These are phyloP conservation scores for Arctium minus DNA, from an alignment of 129 eudicot species.

Conservation along the genomic window DNA sequence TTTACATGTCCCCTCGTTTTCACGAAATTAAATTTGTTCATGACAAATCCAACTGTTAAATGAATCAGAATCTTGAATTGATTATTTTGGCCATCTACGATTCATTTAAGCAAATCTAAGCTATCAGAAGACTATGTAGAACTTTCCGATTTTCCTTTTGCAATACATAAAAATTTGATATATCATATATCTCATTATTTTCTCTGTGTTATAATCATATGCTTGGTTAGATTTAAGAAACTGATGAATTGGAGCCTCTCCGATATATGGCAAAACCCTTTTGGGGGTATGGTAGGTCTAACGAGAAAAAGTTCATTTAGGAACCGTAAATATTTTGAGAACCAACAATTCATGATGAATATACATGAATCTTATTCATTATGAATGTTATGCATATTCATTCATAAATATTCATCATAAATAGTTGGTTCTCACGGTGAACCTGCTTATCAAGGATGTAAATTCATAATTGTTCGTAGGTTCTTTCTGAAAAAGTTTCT, in stretches of 20 bases:
- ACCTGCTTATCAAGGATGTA: neutral
- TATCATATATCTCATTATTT: neutral
- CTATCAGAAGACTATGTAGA: neutral
- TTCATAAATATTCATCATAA: too few relatives aligned
- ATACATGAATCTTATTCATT: neutral
- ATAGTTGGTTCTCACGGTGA: neutral
- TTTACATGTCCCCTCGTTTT: neutral
- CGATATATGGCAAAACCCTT: neutral
- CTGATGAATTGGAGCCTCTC: neutral
- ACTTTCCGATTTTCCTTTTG: neutral
- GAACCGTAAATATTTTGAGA: neutral
- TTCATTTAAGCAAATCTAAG: neutral
- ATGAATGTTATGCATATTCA: neutral
- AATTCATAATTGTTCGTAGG: neutral
- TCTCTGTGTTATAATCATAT: neutral
- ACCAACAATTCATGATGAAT: neutral
- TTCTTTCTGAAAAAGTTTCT: neutral
- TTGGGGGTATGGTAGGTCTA: neutral
- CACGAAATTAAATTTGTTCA: neutral
- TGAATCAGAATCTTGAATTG: neutral
- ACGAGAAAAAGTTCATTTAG: neutral
- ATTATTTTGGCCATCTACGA: neutral
- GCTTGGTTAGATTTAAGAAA: neutral
- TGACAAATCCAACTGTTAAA: neutral
- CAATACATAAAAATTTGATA: neutral